Evolutionary conservation across 306 rosid genomes (phyloP).

Genomic region (Corylus heterophylla): DNA sequence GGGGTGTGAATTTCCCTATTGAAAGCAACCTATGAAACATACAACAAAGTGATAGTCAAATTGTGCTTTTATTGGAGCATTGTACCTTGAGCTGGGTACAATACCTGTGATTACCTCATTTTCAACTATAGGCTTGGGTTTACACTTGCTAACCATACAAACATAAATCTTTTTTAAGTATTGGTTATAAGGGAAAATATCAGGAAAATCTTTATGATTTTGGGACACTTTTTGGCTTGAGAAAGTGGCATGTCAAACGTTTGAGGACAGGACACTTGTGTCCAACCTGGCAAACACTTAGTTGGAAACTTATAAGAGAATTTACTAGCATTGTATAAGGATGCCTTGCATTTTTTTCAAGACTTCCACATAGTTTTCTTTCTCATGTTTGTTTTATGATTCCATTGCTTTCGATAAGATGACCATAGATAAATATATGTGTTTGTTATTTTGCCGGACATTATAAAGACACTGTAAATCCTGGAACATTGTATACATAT

Average conservation of each 20-base stretch:
- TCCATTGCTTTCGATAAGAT: background rate
- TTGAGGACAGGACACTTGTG: background rate
- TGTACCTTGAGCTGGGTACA: background rate
- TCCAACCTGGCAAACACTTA: background rate
- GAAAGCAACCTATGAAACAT: conserved; percentile 75
- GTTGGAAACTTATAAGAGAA: background rate
- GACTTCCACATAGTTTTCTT: background rate
- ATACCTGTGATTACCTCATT: background rate
- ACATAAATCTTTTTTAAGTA: background rate
- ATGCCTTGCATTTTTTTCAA: conserved; percentile 1
- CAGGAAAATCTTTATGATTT: background rate
- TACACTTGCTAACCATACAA: background rate
- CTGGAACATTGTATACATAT: background rate
- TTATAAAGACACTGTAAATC: background rate
- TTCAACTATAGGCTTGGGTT: background rate
- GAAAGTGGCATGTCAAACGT: background rate
- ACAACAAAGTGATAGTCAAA: conserved; percentile 24
- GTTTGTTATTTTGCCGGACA: background rate
- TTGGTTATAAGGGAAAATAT: background rate
- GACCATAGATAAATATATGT: background rate
- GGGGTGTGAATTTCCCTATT: conserved; percentile 63
- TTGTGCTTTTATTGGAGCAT: background rate
- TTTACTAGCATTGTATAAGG: background rate
- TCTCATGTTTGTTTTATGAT: background rate
- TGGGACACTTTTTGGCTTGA: background rate